Evolutionary conservation across 192 early-diverging fungal species (phyloP).

Genomic region (Rhizophagus sp.): DNA sequence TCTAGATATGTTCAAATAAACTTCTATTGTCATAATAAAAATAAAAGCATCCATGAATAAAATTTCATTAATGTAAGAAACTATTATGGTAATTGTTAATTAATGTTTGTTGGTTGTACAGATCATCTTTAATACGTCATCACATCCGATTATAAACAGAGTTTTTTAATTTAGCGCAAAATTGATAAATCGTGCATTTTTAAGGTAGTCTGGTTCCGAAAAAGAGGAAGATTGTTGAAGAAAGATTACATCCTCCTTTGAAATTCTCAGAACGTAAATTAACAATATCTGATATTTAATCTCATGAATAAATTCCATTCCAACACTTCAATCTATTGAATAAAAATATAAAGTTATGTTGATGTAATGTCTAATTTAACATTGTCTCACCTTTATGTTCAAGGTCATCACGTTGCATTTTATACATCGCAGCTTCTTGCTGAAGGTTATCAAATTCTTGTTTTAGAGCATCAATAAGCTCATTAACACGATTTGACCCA

Average conservation of each 20-base stretch:
- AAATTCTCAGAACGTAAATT: no score
- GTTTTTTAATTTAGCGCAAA: not conserved
- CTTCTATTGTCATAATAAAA: no score
- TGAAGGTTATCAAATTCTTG: conserved; percentile 76
- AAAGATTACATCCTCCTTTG: no score
- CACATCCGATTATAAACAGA: not conserved
- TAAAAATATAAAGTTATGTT: not conserved
- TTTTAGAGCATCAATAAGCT: conserved; percentile 81
- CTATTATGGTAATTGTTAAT: not conserved
- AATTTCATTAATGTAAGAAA: not conserved
- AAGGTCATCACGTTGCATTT: conserved; percentile 82
- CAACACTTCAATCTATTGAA: not conserved
- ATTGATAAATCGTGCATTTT: no score
- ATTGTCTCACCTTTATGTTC: conserved; percentile 79
- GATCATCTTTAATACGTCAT: not conserved
- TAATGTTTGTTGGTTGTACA: not conserved
- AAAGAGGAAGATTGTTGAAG: no score
- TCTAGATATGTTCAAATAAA: no score
- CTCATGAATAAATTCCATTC: no score
- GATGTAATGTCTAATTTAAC: not conserved
- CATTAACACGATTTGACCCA: conserved; percentile 57
- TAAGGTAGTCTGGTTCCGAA: no score
- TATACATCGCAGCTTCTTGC: conserved; percentile 72
- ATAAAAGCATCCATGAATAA: no score
- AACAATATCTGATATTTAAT: no score